phyloP scores from a whole-genome alignment of 768 basidiomycete genomes.

The Piloderma croceum region DNA sequence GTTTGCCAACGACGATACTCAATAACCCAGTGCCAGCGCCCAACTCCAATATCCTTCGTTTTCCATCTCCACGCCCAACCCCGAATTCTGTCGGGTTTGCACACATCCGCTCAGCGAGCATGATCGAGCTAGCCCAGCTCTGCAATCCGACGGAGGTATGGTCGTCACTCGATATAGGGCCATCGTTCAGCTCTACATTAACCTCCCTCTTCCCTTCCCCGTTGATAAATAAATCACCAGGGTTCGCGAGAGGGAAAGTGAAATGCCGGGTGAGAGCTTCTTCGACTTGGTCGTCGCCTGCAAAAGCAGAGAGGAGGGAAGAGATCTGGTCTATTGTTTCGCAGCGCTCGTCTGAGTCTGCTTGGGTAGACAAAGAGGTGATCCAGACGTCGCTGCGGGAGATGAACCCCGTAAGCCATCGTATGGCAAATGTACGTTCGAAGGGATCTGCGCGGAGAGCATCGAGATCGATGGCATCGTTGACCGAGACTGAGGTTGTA shows the following conservation, averaged over 20 bases:
- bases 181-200: constrained; percentile 62
- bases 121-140: constrained; percentile 77
- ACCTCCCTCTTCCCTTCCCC: constrained; percentile 24
- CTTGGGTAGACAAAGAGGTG: constrained; percentile 15
- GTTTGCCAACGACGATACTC: constrained; percentile 57
- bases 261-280: constrained; percentile 46
- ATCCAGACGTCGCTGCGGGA: constrained; percentile 54
- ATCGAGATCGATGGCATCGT: constrained; percentile 29
- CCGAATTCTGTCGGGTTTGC: constrained; percentile 38
- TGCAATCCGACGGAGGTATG: constrained; percentile 80
- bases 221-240: too few relatives aligned
- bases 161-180: constrained; percentile 54
- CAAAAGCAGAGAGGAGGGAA: constrained; percentile 50
- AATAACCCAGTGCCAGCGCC: constrained; percentile 82
- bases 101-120: constrained; percentile 62
- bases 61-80: constrained; percentile 16
- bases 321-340: constrained; percentile 51
- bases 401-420: constrained; percentile 71
- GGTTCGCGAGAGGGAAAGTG: constrained; percentile 32
- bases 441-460: constrained; percentile 55
- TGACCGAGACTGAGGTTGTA: constrained; percentile 6
- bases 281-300: constrained; percentile 32
- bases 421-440: constrained; percentile 63
- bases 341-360: constrained; percentile 37
- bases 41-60: constrained; percentile 66